Conservation (phyloP, 306 rosid genomes). For the Dryas alaskensis region DNA sequence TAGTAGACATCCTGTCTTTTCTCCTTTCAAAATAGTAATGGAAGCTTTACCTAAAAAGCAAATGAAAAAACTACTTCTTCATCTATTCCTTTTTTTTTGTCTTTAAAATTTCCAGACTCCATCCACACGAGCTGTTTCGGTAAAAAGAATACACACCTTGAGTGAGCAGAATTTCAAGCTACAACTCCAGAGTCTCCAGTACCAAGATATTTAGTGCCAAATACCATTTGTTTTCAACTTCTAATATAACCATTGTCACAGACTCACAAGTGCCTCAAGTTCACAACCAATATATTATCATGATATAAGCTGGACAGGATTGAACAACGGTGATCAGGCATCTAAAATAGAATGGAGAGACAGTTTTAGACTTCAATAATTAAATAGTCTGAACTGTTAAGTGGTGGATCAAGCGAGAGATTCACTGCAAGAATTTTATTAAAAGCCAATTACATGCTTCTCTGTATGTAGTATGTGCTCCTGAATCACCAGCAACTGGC, state of each 20-base stretch:
- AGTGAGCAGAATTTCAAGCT: background rate
- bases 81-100: too few species aligned
- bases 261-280: background rate
- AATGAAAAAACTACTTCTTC: background rate
- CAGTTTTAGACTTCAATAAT: background rate
- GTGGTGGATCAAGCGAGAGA: background rate
- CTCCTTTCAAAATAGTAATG: background rate
- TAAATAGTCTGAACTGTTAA: too few species aligned
- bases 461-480: background rate
- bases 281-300: background rate
- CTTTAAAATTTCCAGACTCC: background rate
- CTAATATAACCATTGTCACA: background rate
- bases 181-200: background rate
- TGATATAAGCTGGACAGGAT: background rate
- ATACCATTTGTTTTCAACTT: background rate
- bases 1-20: background rate
- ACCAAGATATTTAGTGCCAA: background rate
- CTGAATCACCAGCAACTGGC: background rate
- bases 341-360: conserved; percentile 7
- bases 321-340: background rate
- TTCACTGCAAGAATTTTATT: background rate
- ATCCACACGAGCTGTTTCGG: background rate
- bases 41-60: background rate
- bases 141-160: background rate
- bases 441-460: background rate